These are phyloP conservation scores for Backusella macrospora DNA, from an alignment of 192 early-diverging fungal species.

Conservation along the genomic window DNA sequence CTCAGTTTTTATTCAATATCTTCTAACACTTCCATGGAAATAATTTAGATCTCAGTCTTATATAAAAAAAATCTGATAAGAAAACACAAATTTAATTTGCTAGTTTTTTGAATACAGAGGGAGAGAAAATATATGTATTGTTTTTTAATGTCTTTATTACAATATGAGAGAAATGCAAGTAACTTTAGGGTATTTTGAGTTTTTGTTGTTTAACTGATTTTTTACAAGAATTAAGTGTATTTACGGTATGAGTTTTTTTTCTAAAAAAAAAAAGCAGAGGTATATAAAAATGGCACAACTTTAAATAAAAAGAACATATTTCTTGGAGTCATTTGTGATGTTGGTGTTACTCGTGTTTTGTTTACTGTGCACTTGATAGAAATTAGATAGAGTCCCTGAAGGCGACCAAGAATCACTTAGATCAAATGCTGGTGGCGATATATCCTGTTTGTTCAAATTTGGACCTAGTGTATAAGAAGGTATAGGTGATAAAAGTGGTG, in stretches of 20 bases:
- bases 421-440: conserved; percentile 20
- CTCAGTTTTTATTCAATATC: neutral
- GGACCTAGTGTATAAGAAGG: conserved; percentile 17
- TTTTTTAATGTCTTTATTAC: conserved; percentile 9
- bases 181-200: conserved; percentile 1
- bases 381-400: conserved; percentile 1
- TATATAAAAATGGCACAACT: conserved; percentile 12
- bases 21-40: neutral
- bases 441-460: neutral
- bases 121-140: neutral
- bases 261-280: neutral
- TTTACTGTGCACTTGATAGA: conserved; percentile 10
- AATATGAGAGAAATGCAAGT: conserved; percentile 9
- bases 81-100: neutral
- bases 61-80: conserved; percentile 9
- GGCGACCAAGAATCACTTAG: neutral
- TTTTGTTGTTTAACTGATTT: neutral
- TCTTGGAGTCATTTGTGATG: neutral
- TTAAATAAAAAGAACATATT: conserved; percentile 2
- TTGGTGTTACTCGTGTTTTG: neutral
- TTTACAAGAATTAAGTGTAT: conserved; percentile 4
- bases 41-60: neutral
- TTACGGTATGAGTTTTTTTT: neutral
- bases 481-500: conserved; percentile 13
- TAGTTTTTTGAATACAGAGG: neutral